Conservation (phyloP, 2,329 filamentous ascomycete genomes). For the Penicillium brasilianum region DNA sequence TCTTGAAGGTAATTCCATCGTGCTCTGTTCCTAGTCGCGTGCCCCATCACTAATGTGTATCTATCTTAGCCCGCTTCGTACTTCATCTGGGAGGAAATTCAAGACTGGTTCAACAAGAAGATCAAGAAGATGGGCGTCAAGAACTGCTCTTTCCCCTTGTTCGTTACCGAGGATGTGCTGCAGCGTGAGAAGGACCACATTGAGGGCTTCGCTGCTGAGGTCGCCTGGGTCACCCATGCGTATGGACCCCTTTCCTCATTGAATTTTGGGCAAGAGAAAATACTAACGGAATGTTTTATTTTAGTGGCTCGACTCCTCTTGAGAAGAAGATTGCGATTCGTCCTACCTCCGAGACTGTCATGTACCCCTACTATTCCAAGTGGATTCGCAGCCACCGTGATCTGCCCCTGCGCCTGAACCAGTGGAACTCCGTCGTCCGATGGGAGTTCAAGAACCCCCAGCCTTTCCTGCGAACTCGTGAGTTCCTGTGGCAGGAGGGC, state of each 20-base stretch:
- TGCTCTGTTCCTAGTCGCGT: neutral
- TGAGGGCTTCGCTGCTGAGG: constrained; percentile 89
- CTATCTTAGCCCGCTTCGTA: constrained; percentile 64
- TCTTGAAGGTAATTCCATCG: constrained; percentile 70
- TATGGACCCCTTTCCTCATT: constrained; percentile 27
- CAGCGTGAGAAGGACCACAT: constrained; percentile 91
- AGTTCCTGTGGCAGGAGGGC: constrained; percentile 98
- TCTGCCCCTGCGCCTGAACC: constrained; percentile 90
- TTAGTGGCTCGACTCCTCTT: constrained; percentile 85
- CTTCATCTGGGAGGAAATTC: constrained; percentile 71
- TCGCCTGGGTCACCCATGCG: constrained; percentile 59
- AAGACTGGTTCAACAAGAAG: constrained; percentile 61
- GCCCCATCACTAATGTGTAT: constrained; percentile 15
- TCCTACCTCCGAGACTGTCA: constrained; percentile 76
- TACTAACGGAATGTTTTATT: constrained; percentile 15
- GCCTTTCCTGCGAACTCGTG: constrained; percentile 85
- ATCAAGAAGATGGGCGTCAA: constrained; percentile 93
- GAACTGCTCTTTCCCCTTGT: constrained; percentile 96
- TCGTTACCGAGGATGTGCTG: constrained; percentile 88
- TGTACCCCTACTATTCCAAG: constrained; percentile 91
- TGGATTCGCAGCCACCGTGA: constrained; percentile 92
- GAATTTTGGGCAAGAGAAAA: neutral
- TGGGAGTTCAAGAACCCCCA: constrained; percentile 89
- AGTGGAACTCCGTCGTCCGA: constrained; percentile 94
- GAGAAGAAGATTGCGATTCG: constrained; percentile 77